Percentiles rank a stretch among this genome's conserved stretches.
Evolutionary conservation across 495 filamentous ascomycete genomes (phyloP).

Genomic region (Penicillium coprophilum): DNA sequence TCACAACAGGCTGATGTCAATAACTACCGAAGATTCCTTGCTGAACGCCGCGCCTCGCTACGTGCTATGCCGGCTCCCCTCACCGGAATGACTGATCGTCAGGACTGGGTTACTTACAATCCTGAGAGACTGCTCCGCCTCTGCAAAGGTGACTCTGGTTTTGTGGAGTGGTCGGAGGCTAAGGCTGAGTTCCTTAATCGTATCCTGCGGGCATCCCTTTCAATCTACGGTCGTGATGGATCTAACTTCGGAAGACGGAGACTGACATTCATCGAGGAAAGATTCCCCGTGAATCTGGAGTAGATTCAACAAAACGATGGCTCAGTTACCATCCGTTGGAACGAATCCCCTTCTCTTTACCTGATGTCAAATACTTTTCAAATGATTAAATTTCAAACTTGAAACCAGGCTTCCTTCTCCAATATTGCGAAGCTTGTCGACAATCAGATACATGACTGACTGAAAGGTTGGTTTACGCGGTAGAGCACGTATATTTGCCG

Average conservation of each 20-base stretch:
- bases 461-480: background rate
- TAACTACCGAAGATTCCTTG: background rate
- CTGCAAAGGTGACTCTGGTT: background rate
- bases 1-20: background rate
- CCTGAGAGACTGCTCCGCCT: background rate
- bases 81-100: background rate
- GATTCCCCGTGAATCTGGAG: background rate
- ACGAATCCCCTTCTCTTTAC: background rate
- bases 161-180: background rate
- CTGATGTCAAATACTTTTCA: background rate
- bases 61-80: background rate
- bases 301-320: background rate
- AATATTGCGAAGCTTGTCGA: background rate
- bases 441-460: background rate
- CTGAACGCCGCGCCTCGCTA: background rate
- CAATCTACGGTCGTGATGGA: background rate
- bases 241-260: background rate
- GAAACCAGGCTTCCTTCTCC: background rate
- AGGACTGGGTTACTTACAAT: background rate
- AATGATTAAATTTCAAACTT: background rate
- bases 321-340: background rate
- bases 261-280: background rate
- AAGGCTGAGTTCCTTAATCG: background rate
- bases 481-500: background rate
- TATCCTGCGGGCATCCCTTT: background rate